Evolutionary conservation across 257 asterid species (phyloP), one percentile per base, ranked within the genome.

Genomic region (Salvia miltiorrhiza): DNA sequence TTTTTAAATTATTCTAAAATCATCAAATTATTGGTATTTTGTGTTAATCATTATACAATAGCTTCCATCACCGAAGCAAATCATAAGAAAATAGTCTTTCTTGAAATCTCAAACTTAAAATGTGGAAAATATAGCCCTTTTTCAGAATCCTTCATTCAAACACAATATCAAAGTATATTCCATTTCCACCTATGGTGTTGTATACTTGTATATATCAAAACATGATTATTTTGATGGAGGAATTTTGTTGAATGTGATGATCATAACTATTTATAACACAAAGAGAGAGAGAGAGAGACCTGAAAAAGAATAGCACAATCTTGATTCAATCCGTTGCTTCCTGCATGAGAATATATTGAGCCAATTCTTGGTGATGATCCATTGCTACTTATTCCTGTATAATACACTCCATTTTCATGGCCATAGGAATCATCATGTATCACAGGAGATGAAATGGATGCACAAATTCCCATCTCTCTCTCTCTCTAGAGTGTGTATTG

Each of bases 321-420:
- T 83, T 92, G 98, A 21, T 89, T 92, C 14, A 77, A 3, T 41
- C 94, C 96, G 79, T 92, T 92, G 76, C 78, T 79, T 40, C 96
- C 96, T 73, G 77, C 74, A 44, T 79, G 81, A 71, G 96, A 86
- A 70, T 75, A 73, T 58, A 81, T 60, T 50, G 98, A 92, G 32
- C 87, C 96, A 77, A 82, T 28, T 21, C 19, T 57, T 7, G 57
- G 72, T 65, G 80, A 66, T 65, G 80, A 66, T 64, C 62, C 37
- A 50, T 16, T 58, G 19, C 28, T 26, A 61, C 21, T 24, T 50
- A 47, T 49, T 16, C 75, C 84, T 63, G 73, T 73, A 50, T 71
- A 76, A 50, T 79, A 73, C 0, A 79, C 92, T 32, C 81, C 86
- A 80, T 76, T 87, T 74, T 87, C 95, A 65, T 80, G 72, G 45